Percentiles rank a stretch among this genome's conserved stretches.
phyloP scores from a whole-genome alignment of 2,329 filamentous ascomycete genomes.

The Ceratocystiopsis minuta region DNA sequence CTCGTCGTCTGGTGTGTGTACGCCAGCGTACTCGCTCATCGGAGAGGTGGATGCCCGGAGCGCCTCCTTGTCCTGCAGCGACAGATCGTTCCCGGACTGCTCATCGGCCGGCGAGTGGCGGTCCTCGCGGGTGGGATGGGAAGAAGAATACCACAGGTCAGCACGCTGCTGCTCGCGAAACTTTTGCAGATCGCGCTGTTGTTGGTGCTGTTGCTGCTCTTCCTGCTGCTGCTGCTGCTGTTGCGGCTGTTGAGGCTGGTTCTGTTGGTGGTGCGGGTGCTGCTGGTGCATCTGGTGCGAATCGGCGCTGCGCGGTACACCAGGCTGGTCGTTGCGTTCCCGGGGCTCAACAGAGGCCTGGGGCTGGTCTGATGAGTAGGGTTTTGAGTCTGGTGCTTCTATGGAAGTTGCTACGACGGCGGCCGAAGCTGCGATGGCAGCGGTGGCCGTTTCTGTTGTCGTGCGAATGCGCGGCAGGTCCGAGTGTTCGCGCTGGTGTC shows the following conservation, averaged over 20 bases:
- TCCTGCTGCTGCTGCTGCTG: slow-evolving; percentile 16
- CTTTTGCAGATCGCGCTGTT: slow-evolving; percentile 7
- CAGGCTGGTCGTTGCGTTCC: too few relatives aligned
- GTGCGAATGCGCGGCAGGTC: too few relatives aligned
- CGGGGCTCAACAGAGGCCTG: too few relatives aligned
- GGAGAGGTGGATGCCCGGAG: slow-evolving; percentile 21
- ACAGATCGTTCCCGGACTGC: slow-evolving; percentile 25
- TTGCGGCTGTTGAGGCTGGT: slow-evolving; percentile 15
- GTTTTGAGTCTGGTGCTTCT: too few relatives aligned
- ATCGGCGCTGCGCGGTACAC: too few relatives aligned
- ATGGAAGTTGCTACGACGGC: too few relatives aligned
- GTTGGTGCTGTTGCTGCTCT: neutral
- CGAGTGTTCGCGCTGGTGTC: too few relatives aligned
- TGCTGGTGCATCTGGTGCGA: neutral
- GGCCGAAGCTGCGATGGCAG: too few relatives aligned
- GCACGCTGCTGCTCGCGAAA: slow-evolving; percentile 17
- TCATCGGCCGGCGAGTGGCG: slow-evolving; percentile 28
- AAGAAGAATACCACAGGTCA: slow-evolving; percentile 27
- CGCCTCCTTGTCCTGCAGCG: slow-evolving; percentile 3
- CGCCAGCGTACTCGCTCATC: slow-evolving; percentile 30
- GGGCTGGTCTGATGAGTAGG: too few relatives aligned
- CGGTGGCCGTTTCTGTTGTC: too few relatives aligned
- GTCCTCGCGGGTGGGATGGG: slow-evolving; percentile 28
- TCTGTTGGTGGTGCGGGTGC: slow-evolving; percentile 13
- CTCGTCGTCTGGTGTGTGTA: slow-evolving; percentile 35